These are phyloP conservation scores for Phycomyces blakesleeanus DNA, from an alignment of 192 early-diverging fungal species.

Conservation along the genomic window DNA sequence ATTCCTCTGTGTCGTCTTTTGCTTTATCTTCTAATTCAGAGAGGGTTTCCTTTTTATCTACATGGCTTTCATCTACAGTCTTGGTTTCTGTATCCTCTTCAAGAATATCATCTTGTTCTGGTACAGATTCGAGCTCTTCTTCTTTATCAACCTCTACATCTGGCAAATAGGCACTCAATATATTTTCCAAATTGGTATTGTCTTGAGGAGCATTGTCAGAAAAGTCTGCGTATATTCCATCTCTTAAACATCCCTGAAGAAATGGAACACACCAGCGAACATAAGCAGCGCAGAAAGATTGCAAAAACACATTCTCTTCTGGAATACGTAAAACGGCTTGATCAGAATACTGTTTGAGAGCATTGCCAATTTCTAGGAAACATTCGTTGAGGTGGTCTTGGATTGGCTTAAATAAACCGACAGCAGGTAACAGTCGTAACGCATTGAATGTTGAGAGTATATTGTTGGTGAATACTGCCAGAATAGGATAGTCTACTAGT, in stretches of 20 bases:
- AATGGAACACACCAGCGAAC: constrained; percentile 29
- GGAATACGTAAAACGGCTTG: constrained; percentile 3
- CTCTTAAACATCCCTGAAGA: constrained; percentile 21
- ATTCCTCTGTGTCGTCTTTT: background rate
- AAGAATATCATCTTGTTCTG: background rate
- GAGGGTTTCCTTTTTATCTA: background rate
- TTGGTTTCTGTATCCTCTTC: background rate
- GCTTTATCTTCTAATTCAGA: background rate
- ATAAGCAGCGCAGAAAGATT: constrained; percentile 28
- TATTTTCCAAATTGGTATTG: background rate
- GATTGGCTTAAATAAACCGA: constrained; percentile 32
- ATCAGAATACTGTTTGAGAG: constrained; percentile 23
- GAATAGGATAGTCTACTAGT: constrained; percentile 59
- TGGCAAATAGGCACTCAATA: constrained; percentile 9
- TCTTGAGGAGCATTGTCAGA: background rate
- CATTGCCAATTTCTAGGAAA: constrained; percentile 20
- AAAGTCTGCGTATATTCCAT: constrained; percentile 26
- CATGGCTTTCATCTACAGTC: background rate
- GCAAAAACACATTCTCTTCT: constrained; percentile 19
- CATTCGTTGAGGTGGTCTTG: constrained; percentile 15
- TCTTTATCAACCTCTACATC: background rate
- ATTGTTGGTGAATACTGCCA: constrained; percentile 64
- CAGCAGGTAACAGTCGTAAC: constrained; percentile 53
- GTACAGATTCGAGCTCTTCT: background rate
- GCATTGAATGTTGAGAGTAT: constrained; percentile 61